These are phyloP conservation scores for Takakia lepidozioides DNA, from an alignment of 225 moss, liverwort and hornwort genomes.

Conservation along the genomic window DNA sequence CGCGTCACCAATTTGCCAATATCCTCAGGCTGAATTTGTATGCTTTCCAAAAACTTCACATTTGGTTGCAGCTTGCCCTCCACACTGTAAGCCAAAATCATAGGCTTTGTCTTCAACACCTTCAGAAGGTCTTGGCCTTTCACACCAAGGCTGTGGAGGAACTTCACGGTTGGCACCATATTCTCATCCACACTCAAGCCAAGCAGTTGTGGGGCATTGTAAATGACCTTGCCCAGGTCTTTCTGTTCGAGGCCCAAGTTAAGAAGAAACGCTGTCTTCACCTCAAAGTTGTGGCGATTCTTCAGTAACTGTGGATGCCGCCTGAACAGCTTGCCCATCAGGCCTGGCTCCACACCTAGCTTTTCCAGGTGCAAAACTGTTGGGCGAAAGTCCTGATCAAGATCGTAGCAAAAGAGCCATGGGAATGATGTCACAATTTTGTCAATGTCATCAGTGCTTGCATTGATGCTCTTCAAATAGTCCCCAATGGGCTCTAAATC, in stretches of 20 bases:
- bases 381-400: slow-evolving; percentile 55
- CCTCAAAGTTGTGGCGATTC: slow-evolving; percentile 34
- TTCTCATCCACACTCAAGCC: slow-evolving; percentile 45
- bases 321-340: slow-evolving; percentile 54
- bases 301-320: slow-evolving; percentile 48
- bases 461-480: slow-evolving; percentile 45
- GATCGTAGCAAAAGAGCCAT: slow-evolving; percentile 40
- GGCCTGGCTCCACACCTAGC: slow-evolving; percentile 29
- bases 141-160: slow-evolving; percentile 34
- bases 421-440: slow-evolving; percentile 61
- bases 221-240: slow-evolving; percentile 56
- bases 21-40: slow-evolving; percentile 29
- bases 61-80: slow-evolving; percentile 51
- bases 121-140: slow-evolving; percentile 34
- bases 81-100: slow-evolving; percentile 44
- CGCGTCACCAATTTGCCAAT: slow-evolving; percentile 51
- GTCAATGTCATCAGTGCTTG: slow-evolving; percentile 48
- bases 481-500: slow-evolving; percentile 43
- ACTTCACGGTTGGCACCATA: slow-evolving; percentile 41
- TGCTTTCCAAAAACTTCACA: slow-evolving; percentile 36
- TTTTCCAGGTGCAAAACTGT: slow-evolving; percentile 37
- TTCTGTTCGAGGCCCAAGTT: slow-evolving; percentile 42
- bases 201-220: slow-evolving; percentile 53
- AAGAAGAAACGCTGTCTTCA: slow-evolving; percentile 38
- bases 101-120: slow-evolving; percentile 53